Evolutionary conservation across 345 rosid species (phyloP), one percentile per base, ranked within the genome.

Genomic region (Trapa bicornis): DNA sequence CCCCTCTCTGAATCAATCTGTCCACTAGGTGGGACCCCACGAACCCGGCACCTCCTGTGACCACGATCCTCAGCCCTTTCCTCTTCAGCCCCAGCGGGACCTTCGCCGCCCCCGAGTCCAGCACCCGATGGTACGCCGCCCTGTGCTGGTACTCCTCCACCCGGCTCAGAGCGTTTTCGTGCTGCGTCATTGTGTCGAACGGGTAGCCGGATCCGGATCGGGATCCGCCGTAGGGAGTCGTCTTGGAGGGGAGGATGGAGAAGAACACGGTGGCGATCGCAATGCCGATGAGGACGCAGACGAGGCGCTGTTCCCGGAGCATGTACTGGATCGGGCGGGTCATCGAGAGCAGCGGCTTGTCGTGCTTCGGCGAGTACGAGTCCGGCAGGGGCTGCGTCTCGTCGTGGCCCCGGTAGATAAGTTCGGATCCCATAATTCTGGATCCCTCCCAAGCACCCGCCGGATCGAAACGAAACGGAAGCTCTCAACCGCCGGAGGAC

Each of bases 1-100:
- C 99, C 5, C 99, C 99, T 74, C 99, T 75, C 12, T 80, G 91
- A 0, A 94, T 88, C 79, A 94, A 72, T 13, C 99, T 83, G 88
- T 94, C 99, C 57, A 94, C 99, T 7, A 94, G 85, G 70, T 94
- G 99, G 0, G 99, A 94, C 47, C 99, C 99, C 0, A 94, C 99
- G 79, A 94, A 94, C 36, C 99, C 99, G n/a, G 99, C 99, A 4
- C 99, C 99, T 10, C 99, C 99, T 3, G 97, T 94, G 2, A 94
- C 99, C 6, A 94, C 95, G 65, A 94, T 85, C 72, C 99, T 73
- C 6, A 87, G 75, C 15, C 87, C 96, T 71, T 93, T 90, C 39
- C 92, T 78, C 71, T 90, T 90, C 50, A 93, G 72, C 2, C 97
- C 98, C 61, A 93, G 74, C 14, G 98, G 98, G 32, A 93, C 79